Base-by-base conservation (phyloP, 768 basidiomycete genomes). In the Punctularia strigosozonata region DNA sequence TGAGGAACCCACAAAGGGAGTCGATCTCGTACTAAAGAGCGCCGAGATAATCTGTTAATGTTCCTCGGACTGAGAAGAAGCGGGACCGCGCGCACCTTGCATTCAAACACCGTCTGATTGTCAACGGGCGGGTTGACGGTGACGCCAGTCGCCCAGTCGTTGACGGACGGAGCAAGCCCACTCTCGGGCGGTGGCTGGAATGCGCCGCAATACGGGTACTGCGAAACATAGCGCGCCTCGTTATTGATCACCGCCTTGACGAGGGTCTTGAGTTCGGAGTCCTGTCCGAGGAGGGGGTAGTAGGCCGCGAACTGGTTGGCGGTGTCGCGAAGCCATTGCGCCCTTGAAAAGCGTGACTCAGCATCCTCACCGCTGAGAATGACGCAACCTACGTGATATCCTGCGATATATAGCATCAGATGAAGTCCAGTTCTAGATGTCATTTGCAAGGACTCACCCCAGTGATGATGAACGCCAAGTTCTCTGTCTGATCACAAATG, bases 201-300 rank as follows among this genome's bases (percentile, higher is more conserved):
- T 13, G 82, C 66, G 28, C 84, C 80, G 49, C 84, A 86, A 54
- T 87, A 86, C 1, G 83, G 83, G 49, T 77, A 77, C 47, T 79
- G 57, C 2, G 76, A 64, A 17, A 83, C 75, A 57, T 80, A 85
- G 22, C 74, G 71, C 17, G 79, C 77, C 54, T 86, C 81, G 41
- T 77, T 85, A 50, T 85, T 83, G 48, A 87, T 83, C 31, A 86
- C 77, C n/a, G 79, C 84, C 51, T 78, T 83, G 31, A 84, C 76
- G 4, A 86, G 62, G 2, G 67, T 66, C 6, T 75, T 73, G 18
- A 87, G 65, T 14, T 75, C 60, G 5, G 55, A 56, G 54, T 87
- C 84, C 10, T 59, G 49, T 3, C 70, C 51, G 14, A 85, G 62
- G 15, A 87, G 65, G 10, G 63, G 49, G 43, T 69, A 68, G 53